These are phyloP conservation scores for Endoconidiophora polonica DNA, from an alignment of 2,329 filamentous ascomycete genomes.

Conservation along the genomic window DNA sequence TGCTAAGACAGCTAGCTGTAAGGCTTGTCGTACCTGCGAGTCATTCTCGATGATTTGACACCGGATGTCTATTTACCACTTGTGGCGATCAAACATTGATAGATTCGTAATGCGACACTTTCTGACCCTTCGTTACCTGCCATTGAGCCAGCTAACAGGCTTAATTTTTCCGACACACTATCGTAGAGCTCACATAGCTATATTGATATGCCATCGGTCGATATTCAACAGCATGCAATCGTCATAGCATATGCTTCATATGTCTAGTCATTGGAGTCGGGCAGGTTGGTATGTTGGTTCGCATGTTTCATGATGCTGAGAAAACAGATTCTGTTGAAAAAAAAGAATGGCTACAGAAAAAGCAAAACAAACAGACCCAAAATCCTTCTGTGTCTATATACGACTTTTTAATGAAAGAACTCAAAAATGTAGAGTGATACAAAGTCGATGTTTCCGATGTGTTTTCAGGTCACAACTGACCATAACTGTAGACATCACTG, in stretches of 20 bases:
- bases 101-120: not conserved
- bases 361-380: constrained; percentile 9
- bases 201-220: too few species aligned
- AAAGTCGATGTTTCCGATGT: not conserved
- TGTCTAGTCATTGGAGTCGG: too few species aligned
- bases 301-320: not conserved
- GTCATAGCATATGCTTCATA: too few species aligned
- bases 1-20: too few species aligned
- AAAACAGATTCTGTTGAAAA: constrained; percentile 6
- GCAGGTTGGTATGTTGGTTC: not conserved
- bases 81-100: not conserved
- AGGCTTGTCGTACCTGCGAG: too few species aligned
- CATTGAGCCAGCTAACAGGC: too few species aligned
- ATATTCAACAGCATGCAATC: too few species aligned
- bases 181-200: too few species aligned
- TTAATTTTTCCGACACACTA: too few species aligned
- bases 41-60: not conserved
- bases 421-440: constrained; percentile 1
- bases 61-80: not conserved
- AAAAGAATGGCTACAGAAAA: not conserved
- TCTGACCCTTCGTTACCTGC: too few species aligned
- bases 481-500: too few species aligned
- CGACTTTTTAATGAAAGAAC: constrained; percentile 5
- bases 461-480: too few species aligned
- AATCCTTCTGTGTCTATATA: constrained; percentile 1